A percentile compares a stretch with the other conserved stretches of the same genome.
Conservation (phyloP, 2,329 filamentous ascomycete species). For the Beauveria medogensis region DNA sequence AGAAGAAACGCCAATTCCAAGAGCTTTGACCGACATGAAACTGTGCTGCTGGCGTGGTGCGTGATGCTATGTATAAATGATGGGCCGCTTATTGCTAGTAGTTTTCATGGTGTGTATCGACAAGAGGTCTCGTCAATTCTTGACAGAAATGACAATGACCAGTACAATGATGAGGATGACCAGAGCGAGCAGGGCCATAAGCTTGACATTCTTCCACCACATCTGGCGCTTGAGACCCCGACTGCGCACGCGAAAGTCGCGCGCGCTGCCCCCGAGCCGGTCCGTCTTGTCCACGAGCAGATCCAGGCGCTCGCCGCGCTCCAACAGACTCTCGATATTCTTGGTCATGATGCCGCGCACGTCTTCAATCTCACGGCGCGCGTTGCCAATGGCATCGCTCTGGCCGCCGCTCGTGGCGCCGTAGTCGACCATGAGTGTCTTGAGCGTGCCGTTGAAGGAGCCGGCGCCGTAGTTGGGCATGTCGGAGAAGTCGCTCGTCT, state of each 20-base stretch:
- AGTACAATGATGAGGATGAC: conserved; percentile 55
- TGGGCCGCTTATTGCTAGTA: neutral
- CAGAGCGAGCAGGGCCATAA: conserved; percentile 73
- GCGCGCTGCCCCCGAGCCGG: conserved; percentile 74
- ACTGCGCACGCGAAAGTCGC: conserved; percentile 84
- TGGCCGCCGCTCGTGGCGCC: conserved; percentile 68
- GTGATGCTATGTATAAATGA: neutral
- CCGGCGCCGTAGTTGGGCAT: conserved; percentile 87
- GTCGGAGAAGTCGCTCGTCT: conserved; percentile 60
- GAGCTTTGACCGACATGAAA: neutral
- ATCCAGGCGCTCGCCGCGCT: conserved; percentile 89
- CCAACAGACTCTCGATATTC: conserved; percentile 84
- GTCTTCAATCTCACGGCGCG: conserved; percentile 84
- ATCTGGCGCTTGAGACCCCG: conserved; percentile 81
- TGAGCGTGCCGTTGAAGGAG: conserved; percentile 74
- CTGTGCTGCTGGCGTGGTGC: neutral
- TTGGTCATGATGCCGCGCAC: conserved; percentile 90
- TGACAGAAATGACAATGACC: conserved; percentile 46
- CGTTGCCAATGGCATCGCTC: conserved; percentile 75
- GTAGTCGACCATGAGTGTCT: conserved; percentile 72
- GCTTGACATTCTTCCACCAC: conserved; percentile 99
- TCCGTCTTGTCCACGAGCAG: conserved; percentile 95
- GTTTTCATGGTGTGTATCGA: neutral
- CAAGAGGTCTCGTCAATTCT: conserved; percentile 27
- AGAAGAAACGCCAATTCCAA: neutral